Percentiles rank a stretch among this genome's conserved stretches.
Conservation (phyloP, 1,284 basidiomycete species). For the Volvariella volvacea region DNA sequence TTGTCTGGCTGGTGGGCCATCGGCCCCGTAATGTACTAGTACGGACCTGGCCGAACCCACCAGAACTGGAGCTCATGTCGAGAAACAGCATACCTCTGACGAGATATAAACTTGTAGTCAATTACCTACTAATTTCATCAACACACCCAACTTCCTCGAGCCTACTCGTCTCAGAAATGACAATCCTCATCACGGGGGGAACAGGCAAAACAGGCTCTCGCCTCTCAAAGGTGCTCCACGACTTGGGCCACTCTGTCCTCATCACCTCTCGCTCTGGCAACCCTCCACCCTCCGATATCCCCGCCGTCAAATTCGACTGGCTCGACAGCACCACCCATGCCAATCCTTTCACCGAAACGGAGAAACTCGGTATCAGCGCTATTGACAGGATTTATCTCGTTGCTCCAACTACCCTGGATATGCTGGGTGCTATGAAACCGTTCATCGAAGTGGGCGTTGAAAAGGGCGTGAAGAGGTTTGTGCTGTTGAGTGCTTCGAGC, state of each 20-base stretch:
- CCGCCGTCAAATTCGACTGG: slow-evolving; percentile 19
- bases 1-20: too few species aligned
- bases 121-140: too few species aligned
- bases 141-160: too few species aligned
- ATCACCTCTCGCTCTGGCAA: slow-evolving; percentile 14
- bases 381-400: slow-evolving; percentile 20
- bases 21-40: too few species aligned
- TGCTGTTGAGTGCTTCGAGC: slow-evolving; percentile 1
- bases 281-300: slow-evolving; percentile 12
- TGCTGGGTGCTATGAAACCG: slow-evolving; percentile 15
- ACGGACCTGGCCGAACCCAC: too few species aligned
- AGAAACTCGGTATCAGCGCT: neutral
- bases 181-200: slow-evolving; percentile 17
- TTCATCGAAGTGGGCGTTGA: slow-evolving; percentile 25
- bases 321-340: slow-evolving; percentile 14
- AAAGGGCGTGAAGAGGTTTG: slow-evolving; percentile 2
- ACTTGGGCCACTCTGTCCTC: slow-evolving; percentile 9
- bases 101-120: too few species aligned
- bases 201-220: slow-evolving; percentile 15
- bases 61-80: too few species aligned
- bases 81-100: too few species aligned
- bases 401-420: slow-evolving; percentile 14
- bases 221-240: slow-evolving; percentile 12
- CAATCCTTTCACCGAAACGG: slow-evolving; percentile 14
- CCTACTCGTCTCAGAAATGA: slow-evolving; percentile 12